Evolutionary conservation across 140 eudicot species (phyloP).

Genomic region (Cichorium intybus): DNA sequence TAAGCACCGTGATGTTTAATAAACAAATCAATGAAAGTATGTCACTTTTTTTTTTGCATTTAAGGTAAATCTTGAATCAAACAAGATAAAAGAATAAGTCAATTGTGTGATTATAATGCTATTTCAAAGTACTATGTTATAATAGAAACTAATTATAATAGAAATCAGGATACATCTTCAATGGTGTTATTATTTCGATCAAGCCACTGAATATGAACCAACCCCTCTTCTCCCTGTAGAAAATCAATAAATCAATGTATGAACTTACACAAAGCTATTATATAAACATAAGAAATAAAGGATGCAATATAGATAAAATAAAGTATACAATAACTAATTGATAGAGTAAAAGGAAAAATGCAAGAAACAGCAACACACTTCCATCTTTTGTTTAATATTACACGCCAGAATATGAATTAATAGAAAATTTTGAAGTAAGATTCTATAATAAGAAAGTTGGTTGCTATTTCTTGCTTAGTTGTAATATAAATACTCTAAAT

Average conservation of each 20-base stretch:
- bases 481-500: too few relatives aligned
- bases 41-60: too few relatives aligned
- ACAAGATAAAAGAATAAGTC: too few relatives aligned
- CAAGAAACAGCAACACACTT: too few relatives aligned
- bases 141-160: not conserved
- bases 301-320: not conserved
- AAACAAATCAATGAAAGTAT: too few relatives aligned
- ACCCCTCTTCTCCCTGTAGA: slow-evolving; percentile 92
- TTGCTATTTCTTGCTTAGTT: not conserved
- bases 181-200: slow-evolving; percentile 59
- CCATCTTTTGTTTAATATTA: too few relatives aligned
- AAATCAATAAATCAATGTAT: slow-evolving; percentile 3
- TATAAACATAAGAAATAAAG: not conserved
- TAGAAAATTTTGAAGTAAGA: too few relatives aligned
- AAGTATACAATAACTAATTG: not conserved
- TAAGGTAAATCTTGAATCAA: too few relatives aligned
- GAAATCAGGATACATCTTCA: slow-evolving; percentile 83
- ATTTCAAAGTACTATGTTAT: not conserved
- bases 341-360: not conserved
- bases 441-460: too few relatives aligned
- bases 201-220: slow-evolving; percentile 92
- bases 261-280: not conserved
- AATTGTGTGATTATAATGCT: too few relatives aligned
- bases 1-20: too few relatives aligned
- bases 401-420: too few relatives aligned